Conservation (phyloP, 192 early-diverging fungal species). For the Coemansia sp. region DNA sequence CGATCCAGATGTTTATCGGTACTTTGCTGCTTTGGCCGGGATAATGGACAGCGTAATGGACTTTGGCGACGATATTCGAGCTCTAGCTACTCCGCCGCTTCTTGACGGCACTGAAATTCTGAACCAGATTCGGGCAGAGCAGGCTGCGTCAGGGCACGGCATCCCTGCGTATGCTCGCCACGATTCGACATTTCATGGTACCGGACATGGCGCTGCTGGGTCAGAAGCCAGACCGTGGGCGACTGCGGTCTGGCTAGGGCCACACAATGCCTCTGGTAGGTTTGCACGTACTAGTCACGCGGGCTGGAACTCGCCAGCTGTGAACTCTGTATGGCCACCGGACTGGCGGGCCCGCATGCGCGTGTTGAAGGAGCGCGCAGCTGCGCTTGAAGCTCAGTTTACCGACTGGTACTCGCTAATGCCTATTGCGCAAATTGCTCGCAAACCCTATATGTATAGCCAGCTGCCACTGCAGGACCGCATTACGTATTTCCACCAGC, state of each 20-base stretch:
- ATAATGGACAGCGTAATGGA: constrained; percentile 42
- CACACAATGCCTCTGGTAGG: constrained; percentile 11
- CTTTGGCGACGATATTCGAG: constrained; percentile 43
- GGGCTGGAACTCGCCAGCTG: constrained; percentile 27
- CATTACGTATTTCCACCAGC: constrained; percentile 46
- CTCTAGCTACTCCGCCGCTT: constrained; percentile 33
- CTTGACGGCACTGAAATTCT: constrained; percentile 40
- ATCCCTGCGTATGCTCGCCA: constrained; percentile 9
- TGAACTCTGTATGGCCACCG: constrained; percentile 34
- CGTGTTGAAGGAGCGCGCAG: constrained; percentile 34
- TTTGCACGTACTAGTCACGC: constrained; percentile 14
- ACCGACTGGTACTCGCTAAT: constrained; percentile 46
- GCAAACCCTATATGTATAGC: constrained; percentile 35
- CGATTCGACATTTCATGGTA: constrained; percentile 1
- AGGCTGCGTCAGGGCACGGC: not conserved
- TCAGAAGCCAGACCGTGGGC: constrained; percentile 9
- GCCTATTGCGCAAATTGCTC: constrained; percentile 38
- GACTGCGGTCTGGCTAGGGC: constrained; percentile 37
- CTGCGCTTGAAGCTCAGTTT: constrained; percentile 36
- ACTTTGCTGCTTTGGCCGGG: constrained; percentile 36
- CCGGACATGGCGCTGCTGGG: not conserved
- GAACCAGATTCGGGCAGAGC: constrained; percentile 31
- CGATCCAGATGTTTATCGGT: constrained; percentile 33
- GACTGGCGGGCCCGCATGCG: constrained; percentile 54
- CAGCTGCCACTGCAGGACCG: constrained; percentile 50